Evolutionary conservation across 2,329 filamentous ascomycete species (phyloP).

Genomic region (Colletotrichum siamense): DNA sequence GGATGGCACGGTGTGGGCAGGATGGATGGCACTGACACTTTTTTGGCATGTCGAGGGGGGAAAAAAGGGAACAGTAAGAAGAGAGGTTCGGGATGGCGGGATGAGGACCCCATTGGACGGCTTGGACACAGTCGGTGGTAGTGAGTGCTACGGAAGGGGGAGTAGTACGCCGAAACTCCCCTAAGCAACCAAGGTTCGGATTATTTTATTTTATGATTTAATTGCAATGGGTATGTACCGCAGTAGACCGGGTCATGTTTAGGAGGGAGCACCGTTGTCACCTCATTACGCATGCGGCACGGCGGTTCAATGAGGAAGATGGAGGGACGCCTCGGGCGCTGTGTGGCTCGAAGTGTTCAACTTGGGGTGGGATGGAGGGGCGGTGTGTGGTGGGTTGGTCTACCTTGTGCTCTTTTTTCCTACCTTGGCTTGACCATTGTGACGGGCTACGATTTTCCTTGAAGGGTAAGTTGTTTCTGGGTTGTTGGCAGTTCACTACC

Average conservation of each 20-base stretch:
- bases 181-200: not conserved
- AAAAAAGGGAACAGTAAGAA: not conserved
- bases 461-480: not conserved
- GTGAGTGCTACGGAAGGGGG: not conserved
- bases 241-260: not conserved
- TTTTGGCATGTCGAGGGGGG: not conserved
- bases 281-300: not conserved
- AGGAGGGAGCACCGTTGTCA: not conserved
- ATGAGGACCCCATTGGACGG: not conserved
- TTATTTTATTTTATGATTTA: not conserved
- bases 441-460: not conserved
- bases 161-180: not conserved
- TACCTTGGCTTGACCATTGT: not conserved
- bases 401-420: not conserved
- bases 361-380: not conserved
- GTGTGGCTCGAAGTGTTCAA: not conserved
- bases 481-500: not conserved
- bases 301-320: not conserved
- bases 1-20: not conserved
- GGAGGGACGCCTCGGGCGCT: conserved; percentile 9
- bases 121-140: not conserved
- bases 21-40: not conserved
- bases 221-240: not conserved
- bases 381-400: not conserved
- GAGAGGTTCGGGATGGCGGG: not conserved